These are phyloP conservation scores for Xylariaceae sp. DNA, from an alignment of 2,329 filamentous ascomycete genomes.

Conservation along the genomic window DNA sequence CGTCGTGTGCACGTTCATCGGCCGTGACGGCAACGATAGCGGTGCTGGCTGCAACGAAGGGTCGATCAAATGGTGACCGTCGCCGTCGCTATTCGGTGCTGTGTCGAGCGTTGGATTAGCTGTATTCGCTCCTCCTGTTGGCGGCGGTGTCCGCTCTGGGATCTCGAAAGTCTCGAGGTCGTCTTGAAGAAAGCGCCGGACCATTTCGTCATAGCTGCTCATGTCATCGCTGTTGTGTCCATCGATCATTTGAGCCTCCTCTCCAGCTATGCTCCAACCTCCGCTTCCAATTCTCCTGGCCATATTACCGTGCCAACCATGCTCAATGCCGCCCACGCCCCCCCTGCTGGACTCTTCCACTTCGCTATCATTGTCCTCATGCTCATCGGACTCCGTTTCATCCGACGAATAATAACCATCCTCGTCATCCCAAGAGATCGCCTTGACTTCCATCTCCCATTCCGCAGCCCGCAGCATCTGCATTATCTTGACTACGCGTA, in stretches of 20 bases:
- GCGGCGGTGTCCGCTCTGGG: no score
- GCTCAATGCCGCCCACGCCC: no score
- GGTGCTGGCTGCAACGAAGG: constrained; percentile 6
- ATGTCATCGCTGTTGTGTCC: neutral
- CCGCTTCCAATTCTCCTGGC: no score
- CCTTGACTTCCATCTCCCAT: constrained; percentile 15
- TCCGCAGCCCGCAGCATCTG: constrained; percentile 21
- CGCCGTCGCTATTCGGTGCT: no score
- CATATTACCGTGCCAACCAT: no score
- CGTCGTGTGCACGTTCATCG: neutral
- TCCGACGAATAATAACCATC: neutral
- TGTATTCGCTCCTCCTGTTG: no score
- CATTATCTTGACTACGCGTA: constrained; percentile 22
- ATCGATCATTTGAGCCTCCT: neutral
- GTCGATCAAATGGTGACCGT: no score
- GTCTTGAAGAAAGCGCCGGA: neutral
- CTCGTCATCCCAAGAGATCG: constrained; percentile 19
- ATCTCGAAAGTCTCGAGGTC: neutral
- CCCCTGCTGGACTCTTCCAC: no score
- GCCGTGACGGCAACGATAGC: constrained; percentile 5
- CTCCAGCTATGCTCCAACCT: neutral
- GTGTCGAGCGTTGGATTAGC: no score
- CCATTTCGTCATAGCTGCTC: neutral
- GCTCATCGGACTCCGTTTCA: neutral
- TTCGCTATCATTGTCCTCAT: neutral